These are phyloP conservation scores for Poa annua DNA, from an alignment of 176 grass and related monocot genomes.

Conservation along the genomic window DNA sequence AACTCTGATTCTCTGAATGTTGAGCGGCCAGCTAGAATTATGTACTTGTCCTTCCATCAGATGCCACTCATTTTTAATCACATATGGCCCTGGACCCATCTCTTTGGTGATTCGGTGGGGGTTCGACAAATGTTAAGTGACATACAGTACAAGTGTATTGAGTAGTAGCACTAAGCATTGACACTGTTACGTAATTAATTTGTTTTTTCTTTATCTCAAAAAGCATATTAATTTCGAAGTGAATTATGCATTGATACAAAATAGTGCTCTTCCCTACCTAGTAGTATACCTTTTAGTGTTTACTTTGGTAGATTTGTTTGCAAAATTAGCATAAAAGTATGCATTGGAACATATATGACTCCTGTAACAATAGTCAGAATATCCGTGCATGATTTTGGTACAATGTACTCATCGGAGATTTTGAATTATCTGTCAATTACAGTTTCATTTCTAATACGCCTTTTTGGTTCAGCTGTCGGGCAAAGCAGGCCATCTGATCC, in stretches of 20 bases:
- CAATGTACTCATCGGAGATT: neutral
- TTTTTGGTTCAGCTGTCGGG: constrained; percentile 61
- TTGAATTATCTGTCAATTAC: neutral
- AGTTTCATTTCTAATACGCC: neutral
- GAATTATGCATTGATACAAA: neutral
- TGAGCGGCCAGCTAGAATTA: too few relatives aligned
- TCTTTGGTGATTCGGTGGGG: neutral
- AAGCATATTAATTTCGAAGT: too few relatives aligned
- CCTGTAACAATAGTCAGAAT: neutral
- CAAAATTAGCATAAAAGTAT: neutral
- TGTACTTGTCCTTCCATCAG: too few relatives aligned
- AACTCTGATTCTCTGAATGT: too few relatives aligned
- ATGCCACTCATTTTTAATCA: too few relatives aligned
- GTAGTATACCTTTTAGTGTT: neutral
- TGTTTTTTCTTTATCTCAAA: neutral
- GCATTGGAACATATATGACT: neutral
- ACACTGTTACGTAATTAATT: neutral
- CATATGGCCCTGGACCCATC: neutral
- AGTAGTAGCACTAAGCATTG: neutral
- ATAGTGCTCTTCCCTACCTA: neutral
- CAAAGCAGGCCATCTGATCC: constrained; percentile 56
- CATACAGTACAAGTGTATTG: neutral
- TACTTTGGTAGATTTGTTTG: neutral
- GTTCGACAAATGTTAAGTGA: neutral
- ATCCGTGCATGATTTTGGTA: neutral